Base-by-base conservation (phyloP, 352 stramenopile species). In the Phytophthora hybrid region DNA sequence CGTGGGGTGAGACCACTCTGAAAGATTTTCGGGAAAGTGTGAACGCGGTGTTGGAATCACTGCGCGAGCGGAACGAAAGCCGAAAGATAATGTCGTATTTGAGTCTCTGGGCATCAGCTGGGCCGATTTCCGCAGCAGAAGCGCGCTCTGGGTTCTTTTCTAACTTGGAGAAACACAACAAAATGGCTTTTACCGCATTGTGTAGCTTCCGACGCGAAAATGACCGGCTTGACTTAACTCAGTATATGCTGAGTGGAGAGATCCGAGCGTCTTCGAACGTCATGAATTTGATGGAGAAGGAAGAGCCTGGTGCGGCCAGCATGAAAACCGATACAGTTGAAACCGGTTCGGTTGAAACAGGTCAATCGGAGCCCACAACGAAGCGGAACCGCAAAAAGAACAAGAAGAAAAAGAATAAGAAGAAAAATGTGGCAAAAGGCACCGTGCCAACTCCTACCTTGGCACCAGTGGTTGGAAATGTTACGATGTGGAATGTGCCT, bases 401-500 rank as follows among this genome's bases (percentile, higher is more conserved):
- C n/a, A 66, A 63, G 66, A 60, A 44, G 39, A 64, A 64, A 11
- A 69, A 64, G 44, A 47, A 67, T 11, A 16, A 52, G n/a, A 54
- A 54, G 37, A 18, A 18, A 44, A 4, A 9, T 5, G 37, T 16
- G 37, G 10, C 11, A 10, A 14, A 14, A 18, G 37, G 13, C 37
- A 16, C 10, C 14, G 11, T 46, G 6, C 49, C 39, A 32, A 31
- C 47, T 39, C 5, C 37, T 16, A 26, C 3, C 16, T 19, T 14
- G n/a, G 14, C 59, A 5, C 39, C 21, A 2, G 16, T 63, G 18
- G 63, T 73, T 69, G 72, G 72, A 4, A 79, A 55, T 51, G 49
- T 76, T 11, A 73, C 72, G 4, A 79, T 76, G 62, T 76, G 68
- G 23, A 79, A 73, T 61, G 72, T 73, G 61, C 72, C 67, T 61